These are phyloP conservation scores for Actinomortierella wolfii DNA, from an alignment of 371 early-diverging fungal species.

Conservation along the genomic window DNA sequence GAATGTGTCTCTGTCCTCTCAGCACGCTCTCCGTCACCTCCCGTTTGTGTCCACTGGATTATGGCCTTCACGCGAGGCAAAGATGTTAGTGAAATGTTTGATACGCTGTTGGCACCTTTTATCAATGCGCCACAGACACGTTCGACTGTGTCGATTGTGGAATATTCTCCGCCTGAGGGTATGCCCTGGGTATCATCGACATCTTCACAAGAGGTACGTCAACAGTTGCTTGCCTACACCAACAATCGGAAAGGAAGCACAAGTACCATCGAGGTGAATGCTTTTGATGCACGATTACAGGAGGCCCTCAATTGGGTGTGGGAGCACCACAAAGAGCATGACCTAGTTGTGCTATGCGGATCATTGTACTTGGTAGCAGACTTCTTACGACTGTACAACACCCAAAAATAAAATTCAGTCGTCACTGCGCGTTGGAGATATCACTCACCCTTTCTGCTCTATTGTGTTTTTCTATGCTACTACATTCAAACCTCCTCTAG, in stretches of 20 bases:
- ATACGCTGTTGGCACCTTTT: constrained; percentile 49
- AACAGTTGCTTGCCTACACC: constrained; percentile 30
- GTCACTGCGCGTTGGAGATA: no score
- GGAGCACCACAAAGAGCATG: constrained; percentile 20
- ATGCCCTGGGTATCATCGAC: constrained; percentile 88
- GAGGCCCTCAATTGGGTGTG: constrained; percentile 40
- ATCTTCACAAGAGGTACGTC: constrained; percentile 42
- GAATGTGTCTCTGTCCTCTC: constrained; percentile 17
- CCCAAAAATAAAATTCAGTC: neutral
- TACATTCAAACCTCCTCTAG: no score
- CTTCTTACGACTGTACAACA: constrained; percentile 53
- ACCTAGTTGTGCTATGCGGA: constrained; percentile 76
- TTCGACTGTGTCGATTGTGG: constrained; percentile 63
- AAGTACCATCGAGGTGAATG: constrained; percentile 11
- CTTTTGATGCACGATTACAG: constrained; percentile 19
- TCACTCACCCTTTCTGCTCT: no score
- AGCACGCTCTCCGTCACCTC: constrained; percentile 1
- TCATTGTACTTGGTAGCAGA: constrained; percentile 88
- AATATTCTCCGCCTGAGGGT: constrained; percentile 76
- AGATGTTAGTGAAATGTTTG: constrained; percentile 62
- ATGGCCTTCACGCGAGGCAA: constrained; percentile 80
- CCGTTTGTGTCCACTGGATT: constrained; percentile 71
- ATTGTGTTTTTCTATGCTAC: no score
- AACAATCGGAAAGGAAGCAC: constrained; percentile 1
- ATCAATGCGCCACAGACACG: neutral